Percentiles rank a stretch among this genome's conserved stretches.
Conservation (phyloP, 2,329 filamentous ascomycete species). For the Aspergillus terreus region DNA sequence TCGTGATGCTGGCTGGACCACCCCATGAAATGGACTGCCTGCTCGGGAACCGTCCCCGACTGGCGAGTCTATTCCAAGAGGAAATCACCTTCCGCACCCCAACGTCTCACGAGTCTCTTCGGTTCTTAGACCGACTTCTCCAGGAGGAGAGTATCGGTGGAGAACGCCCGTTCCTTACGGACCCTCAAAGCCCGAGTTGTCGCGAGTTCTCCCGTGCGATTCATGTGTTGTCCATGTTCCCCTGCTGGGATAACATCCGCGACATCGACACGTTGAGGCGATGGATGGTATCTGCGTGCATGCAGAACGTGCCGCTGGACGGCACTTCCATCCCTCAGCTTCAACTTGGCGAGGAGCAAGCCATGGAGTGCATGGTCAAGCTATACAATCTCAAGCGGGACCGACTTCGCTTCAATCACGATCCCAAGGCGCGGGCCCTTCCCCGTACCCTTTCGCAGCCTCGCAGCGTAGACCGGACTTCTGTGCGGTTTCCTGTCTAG, state of each 20-base stretch:
- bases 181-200: slow-evolving; percentile 11
- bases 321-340: slow-evolving; percentile 4
- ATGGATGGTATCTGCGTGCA: slow-evolving; percentile 16
- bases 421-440: slow-evolving; percentile 15
- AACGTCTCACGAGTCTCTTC: slow-evolving; percentile 17
- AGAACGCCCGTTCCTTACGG: slow-evolving; percentile 10
- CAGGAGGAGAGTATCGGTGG: slow-evolving; percentile 12
- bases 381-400: slow-evolving; percentile 18
- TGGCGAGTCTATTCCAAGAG: slow-evolving; percentile 17
- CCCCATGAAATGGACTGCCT: slow-evolving; percentile 16
- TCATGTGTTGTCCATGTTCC: slow-evolving; percentile 19
- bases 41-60: slow-evolving; percentile 14
- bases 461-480: slow-evolving; percentile 10
- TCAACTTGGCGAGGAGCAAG: slow-evolving; percentile 15
- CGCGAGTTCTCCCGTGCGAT: slow-evolving; percentile 18
- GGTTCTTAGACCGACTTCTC: slow-evolving; percentile 15
- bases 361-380: slow-evolving; percentile 17
- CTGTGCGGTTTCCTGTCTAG: slow-evolving; percentile 17
- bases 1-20: slow-evolving; percentile 17
- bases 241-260: slow-evolving; percentile 18
- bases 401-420: slow-evolving; percentile 16
- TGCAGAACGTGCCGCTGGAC: slow-evolving; percentile 15
- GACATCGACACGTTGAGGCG: slow-evolving; percentile 15
- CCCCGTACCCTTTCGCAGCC: slow-evolving; percentile 17
- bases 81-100: slow-evolving; percentile 18